Base-by-base conservation (phyloP, 1,284 basidiomycete species). In the Ustilago shanxiensis region DNA sequence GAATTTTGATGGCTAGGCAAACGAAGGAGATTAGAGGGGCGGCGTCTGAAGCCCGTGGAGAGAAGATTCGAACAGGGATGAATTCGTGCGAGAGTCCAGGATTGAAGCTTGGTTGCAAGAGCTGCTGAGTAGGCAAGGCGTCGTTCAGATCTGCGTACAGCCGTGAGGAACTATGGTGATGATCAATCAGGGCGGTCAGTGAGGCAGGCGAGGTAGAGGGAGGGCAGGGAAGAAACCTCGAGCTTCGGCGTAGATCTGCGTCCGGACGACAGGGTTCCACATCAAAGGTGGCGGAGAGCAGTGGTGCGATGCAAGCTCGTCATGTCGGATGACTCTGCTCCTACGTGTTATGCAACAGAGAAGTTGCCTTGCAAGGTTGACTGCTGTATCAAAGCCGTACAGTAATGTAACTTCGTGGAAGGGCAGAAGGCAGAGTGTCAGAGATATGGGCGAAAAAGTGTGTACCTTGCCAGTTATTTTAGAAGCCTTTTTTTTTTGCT, bases 401-500 rank as follows among this genome's bases (percentile, higher is more conserved):
- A n/a, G n/a, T n/a, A n/a, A n/a, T n/a, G n/a, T n/a, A n/a, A n/a
- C n/a, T n/a, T n/a, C n/a, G 16, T 29, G 54, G 35, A 26, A 44
- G 28, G 4, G n/a, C 22, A n/a, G 18, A 33, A 44, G 44, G 31
- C 45, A 58, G 26, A 33, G 20, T 22, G 47, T 29, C 39, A 68
- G 33, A 55, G 37, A 61, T 57, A 60, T 20, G 51, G 20, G 6
- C 47, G 28, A 59, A 59, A 47, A 57, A 61, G n/a, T 57, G 68
- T 45, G 68, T 65, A 70, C 68, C 68, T 64, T 70, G 33, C 28
- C 33, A 58, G 62, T 70, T 70, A 70, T 51, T 49, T 39, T 41
- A 16, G 22, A 39, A 20, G 47, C 2, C 41, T 44, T n/a, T n/a
- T n/a, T n/a, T n/a, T n/a, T n/a, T 39, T 20, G 41, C 35, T 59